Conservation (phyloP, 1,284 basidiomycete genomes). For the Heterobasidion occidentale region DNA sequence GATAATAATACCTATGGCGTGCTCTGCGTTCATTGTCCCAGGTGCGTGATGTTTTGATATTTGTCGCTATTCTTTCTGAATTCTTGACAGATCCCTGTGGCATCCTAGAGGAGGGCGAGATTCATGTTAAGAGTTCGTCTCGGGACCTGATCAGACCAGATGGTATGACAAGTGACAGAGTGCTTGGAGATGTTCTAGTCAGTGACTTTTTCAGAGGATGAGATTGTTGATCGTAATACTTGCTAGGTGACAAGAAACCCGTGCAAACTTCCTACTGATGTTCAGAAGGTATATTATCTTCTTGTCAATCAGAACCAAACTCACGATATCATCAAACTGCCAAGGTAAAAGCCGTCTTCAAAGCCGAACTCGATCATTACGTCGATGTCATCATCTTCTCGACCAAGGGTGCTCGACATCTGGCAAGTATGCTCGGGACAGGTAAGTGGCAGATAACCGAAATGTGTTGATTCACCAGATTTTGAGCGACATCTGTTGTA, state of each 20-base stretch:
- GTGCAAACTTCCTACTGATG: conserved; percentile 37
- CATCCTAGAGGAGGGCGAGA: conserved; percentile 27
- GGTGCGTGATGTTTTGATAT: conserved; percentile 19
- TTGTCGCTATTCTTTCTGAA: background rate
- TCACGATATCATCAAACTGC: background rate
- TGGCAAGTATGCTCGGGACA: conserved; percentile 33
- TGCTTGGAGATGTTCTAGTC: conserved; percentile 33
- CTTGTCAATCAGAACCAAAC: background rate
- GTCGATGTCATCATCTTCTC: conserved; percentile 36
- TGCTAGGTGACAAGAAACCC: conserved; percentile 34
- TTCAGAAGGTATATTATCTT: conserved; percentile 26
- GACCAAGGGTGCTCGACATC: conserved; percentile 25
- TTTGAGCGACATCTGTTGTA: conserved; percentile 7
- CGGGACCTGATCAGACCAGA: conserved; percentile 18
- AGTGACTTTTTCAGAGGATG: conserved; percentile 5
- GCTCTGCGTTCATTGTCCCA: conserved; percentile 33
- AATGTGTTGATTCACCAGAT: background rate
- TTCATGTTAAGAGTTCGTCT: conserved; percentile 27
- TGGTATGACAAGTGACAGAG: conserved; percentile 21
- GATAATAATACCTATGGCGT: conserved; percentile 26
- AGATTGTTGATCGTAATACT: background rate
- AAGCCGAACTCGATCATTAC: conserved; percentile 23
- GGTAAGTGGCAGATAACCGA: conserved; percentile 17
- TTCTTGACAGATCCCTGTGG: conserved; percentile 25
- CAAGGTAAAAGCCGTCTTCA: conserved; percentile 31